Evolutionary conservation across 2,329 filamentous ascomycete genomes (phyloP).

Genomic region (Diaporthe vaccinii): DNA sequence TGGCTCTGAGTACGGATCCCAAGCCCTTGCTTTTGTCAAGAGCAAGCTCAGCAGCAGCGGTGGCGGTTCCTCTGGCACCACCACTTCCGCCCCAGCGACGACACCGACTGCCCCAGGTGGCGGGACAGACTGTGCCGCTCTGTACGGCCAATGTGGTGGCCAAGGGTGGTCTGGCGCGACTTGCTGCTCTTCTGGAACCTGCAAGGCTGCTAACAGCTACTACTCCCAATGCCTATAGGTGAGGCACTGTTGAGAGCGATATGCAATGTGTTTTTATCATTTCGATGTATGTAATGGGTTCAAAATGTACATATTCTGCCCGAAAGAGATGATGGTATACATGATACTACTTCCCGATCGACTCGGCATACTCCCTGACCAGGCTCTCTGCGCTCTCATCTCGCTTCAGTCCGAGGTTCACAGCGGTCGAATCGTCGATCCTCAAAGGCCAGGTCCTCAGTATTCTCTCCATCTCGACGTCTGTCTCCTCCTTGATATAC

Average conservation of each 20-base stretch:
- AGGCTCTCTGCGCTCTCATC: slow-evolving; percentile 39
- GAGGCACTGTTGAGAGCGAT: background rate
- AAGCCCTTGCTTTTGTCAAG: slow-evolving; percentile 72
- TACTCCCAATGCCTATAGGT: slow-evolving; percentile 37
- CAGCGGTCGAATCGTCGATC: slow-evolving; percentile 58
- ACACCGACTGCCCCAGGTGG: slow-evolving; percentile 24
- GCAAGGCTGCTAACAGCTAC: slow-evolving; percentile 34
- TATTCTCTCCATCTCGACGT: slow-evolving; percentile 61
- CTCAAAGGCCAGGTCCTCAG: slow-evolving; percentile 67
- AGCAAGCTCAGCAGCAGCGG: slow-evolving; percentile 38
- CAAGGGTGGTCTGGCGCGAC: slow-evolving; percentile 24
- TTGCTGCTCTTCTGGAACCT: slow-evolving; percentile 32
- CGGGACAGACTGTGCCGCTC: slow-evolving; percentile 23
- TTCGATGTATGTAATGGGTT: background rate
- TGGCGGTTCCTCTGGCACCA: slow-evolving; percentile 8
- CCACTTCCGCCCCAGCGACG: slow-evolving; percentile 18
- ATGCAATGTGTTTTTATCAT: background rate
- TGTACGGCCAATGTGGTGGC: slow-evolving; percentile 38
- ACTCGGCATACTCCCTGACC: slow-evolving; percentile 39
- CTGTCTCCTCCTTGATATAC: slow-evolving; percentile 62
- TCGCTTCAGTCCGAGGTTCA: slow-evolving; percentile 32
- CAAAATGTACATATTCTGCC: slow-evolving; percentile 5
- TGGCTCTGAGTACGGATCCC: slow-evolving; percentile 70
- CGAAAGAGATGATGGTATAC: background rate
- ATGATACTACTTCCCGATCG: slow-evolving; percentile 22